phyloP scores from a whole-genome alignment of 352 stramenopile genomes.

The Elongisporangium senticosum region DNA sequence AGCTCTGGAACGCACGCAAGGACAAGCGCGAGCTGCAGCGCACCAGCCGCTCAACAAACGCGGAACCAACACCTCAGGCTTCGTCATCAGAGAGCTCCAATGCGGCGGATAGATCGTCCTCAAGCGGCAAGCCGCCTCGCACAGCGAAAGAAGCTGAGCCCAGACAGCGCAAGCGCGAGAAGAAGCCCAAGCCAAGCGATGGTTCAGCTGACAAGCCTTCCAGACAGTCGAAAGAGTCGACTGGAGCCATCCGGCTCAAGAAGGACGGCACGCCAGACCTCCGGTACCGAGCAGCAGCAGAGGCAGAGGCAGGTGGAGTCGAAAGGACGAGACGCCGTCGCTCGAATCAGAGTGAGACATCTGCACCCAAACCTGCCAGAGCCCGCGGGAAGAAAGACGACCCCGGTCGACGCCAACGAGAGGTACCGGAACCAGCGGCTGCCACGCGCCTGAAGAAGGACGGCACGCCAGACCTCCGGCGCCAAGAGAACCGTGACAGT shows the following conservation, averaged over 20 bases:
- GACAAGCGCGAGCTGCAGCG: conserved; percentile 19
- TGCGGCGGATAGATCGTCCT: not conserved
- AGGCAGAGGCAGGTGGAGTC: not conserved
- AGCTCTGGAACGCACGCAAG: conserved; percentile 25
- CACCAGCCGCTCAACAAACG: not conserved
- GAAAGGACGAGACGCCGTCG: not conserved
- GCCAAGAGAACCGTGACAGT: not conserved
- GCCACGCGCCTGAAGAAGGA: not conserved
- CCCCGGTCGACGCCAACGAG: not conserved
- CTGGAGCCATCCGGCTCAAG: not conserved
- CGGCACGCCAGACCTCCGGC: not conserved
- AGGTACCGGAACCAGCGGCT: not conserved
- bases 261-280: not conserved
- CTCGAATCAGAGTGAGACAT: not conserved
- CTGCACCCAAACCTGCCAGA: not conserved
- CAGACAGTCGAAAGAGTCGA: not conserved
- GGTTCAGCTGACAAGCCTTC: not conserved
- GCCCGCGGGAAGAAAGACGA: not conserved
- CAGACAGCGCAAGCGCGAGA: not conserved
- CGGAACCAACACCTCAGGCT: not conserved
- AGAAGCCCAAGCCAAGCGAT: not conserved
- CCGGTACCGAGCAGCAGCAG: not conserved
- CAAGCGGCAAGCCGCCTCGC: not conserved
- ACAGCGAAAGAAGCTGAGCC: not conserved
- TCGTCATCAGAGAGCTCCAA: not conserved